Evolutionary conservation across 768 basidiomycete species (phyloP), one percentile per base, ranked within the genome.

Genomic region (Neoboletus magnificus): DNA sequence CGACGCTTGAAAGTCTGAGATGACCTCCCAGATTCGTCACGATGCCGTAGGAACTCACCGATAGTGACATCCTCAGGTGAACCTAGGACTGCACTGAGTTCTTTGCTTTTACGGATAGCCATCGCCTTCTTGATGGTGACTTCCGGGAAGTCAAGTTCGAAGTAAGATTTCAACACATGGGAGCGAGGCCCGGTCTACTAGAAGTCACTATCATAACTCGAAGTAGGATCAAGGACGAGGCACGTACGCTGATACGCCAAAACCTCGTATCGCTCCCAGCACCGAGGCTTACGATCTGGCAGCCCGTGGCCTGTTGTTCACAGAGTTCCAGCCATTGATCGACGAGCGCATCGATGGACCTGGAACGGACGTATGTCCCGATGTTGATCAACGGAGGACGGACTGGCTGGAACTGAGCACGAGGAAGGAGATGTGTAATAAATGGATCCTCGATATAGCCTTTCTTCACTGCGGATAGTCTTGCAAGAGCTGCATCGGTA

Each of bases 191-290:
- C 81, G 25, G 84, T 79, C 89, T 92, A 73, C 56, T 57, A n/a
- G 22, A 29, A 25, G 54, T 56, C 36, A 40, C 6, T 6, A 43
- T 52, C 43, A 50, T 56, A 12, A 63, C 20, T 63, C 60, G 52
- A 41, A 20, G 30, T 37, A 13, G 36, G 22, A 52, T 23, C 33
- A 37, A 50, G 47, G 44, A 25, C n/a, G 22, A 52, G 43, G 40
- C 41, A 55, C 89, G 74, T 74, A 92, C 93, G 75, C 79, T 81
- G 63, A 96, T 75, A 53, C 94, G 79, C 94, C 96, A 99, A 69
- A 91, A 98, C 50, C 97, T 77, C 3, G 93, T 93, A 73, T 99
- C 97, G 63, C 92, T 98, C 23, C 97, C 97, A 2, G 95, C 89
- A 0, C 97, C 97, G 30, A 98, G 71, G 71, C 91, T 96, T n/a